phyloP scores from a whole-genome alignment of 2,329 filamentous ascomycete genomes.

The Coniochaeta ligniaria region DNA sequence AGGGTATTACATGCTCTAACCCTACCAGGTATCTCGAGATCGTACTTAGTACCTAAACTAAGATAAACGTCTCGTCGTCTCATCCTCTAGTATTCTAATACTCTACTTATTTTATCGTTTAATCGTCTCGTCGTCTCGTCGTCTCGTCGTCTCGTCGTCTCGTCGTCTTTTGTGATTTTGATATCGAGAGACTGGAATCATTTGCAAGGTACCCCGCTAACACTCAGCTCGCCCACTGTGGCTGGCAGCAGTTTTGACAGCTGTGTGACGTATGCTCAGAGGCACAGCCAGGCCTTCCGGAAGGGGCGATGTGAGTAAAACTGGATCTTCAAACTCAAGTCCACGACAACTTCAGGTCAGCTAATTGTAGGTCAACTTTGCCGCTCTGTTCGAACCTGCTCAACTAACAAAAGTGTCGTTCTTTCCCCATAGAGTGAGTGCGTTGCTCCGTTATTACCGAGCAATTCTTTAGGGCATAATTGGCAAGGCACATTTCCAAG shows the following conservation, averaged over 20 bases:
- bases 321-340: not conserved
- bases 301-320: not conserved
- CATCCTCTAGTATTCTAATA: no score
- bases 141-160: no score
- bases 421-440: not conserved
- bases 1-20: no score
- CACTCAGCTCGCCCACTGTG: not conserved
- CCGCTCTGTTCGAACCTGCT: not conserved
- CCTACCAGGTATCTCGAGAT: no score
- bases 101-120: no score
- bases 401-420: not conserved
- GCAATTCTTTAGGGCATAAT: not conserved
- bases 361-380: not conserved
- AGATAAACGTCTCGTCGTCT: no score
- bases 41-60: no score
- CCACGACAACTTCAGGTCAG: not conserved
- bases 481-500: not conserved
- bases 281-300: not conserved
- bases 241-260: not conserved
- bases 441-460: not conserved
- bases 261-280: not conserved
- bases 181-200: no score
- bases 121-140: no score
- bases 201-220: no score
- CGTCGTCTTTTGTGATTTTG: no score